These are phyloP conservation scores for Penicillium janthinellum DNA, from an alignment of 2,329 filamentous ascomycete genomes.

Conservation along the genomic window DNA sequence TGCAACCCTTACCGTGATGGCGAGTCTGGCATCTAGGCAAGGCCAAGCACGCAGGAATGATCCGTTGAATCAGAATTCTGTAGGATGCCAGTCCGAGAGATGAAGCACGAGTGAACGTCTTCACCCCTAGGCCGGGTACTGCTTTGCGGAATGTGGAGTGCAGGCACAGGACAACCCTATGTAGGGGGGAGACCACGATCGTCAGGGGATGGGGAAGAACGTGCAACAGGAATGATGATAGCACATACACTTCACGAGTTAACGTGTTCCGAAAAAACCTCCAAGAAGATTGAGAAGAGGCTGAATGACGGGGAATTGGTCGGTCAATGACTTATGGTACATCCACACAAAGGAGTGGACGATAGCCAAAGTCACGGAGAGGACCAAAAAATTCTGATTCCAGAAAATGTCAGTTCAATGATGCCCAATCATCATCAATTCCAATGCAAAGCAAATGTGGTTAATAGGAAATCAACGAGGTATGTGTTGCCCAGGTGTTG, in stretches of 20 bases:
- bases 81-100: conserved; percentile 40
- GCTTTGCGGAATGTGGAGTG: conserved; percentile 41
- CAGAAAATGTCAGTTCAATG: not conserved
- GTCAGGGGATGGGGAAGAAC: conserved; percentile 38
- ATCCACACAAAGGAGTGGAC: conserved; percentile 32
- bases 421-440: not conserved
- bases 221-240: conserved; percentile 31
- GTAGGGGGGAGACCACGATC: conserved; percentile 40
- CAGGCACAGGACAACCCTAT: conserved; percentile 42
- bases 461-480: conserved; percentile 2
- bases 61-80: conserved; percentile 38
- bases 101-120: conserved; percentile 53
- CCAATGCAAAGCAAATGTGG: not conserved
- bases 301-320: conserved; percentile 20
- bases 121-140: conserved; percentile 44
- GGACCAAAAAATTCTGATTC: conserved; percentile 16
- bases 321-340: conserved; percentile 29
- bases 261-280: conserved; percentile 30
- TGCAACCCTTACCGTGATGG: conserved; percentile 48
- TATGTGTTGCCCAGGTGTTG: conserved; percentile 27
- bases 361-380: conserved; percentile 25
- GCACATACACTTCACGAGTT: conserved; percentile 40
- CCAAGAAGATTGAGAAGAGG: conserved; percentile 30
- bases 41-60: conserved; percentile 43
- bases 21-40: conserved; percentile 50